Conservation (phyloP, 116 monocot species). For the Cymodocea nodosa region DNA sequence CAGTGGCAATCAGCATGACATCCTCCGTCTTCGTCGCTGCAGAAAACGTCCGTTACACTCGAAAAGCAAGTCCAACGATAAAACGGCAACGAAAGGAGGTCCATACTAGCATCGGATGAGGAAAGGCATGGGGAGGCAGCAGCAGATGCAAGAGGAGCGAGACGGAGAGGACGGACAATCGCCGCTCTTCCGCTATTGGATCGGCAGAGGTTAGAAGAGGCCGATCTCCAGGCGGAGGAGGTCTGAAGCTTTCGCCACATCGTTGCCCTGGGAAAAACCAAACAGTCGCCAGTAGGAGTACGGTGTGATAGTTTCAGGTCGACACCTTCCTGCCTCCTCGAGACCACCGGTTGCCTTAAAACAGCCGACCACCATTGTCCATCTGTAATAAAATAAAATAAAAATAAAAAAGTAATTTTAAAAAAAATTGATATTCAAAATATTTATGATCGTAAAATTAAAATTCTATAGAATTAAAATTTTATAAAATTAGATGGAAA, state of each 20-base stretch:
- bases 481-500: too few species aligned
- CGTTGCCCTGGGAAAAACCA: not conserved
- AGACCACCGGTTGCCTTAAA: too few species aligned
- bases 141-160: not conserved
- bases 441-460: too few species aligned
- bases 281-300: too few species aligned
- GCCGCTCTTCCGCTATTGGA: not conserved
- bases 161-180: too few species aligned
- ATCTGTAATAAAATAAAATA: too few species aligned
- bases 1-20: conserved; percentile 89
- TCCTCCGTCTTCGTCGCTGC: conserved; percentile 55
- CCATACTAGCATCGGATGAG: conserved; percentile 29
- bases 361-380: too few species aligned
- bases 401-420: too few species aligned
- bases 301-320: not conserved
- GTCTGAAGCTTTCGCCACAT: conserved; percentile 11
- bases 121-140: not conserved
- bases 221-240: not conserved
- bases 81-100: not conserved
- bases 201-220: not conserved
- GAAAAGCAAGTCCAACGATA: not conserved
- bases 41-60: too few species aligned
- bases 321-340: not conserved
- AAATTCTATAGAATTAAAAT: too few species aligned
- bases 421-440: too few species aligned